phyloP scores from a whole-genome alignment of 306 rosid genomes.

The Morella rubra region DNA sequence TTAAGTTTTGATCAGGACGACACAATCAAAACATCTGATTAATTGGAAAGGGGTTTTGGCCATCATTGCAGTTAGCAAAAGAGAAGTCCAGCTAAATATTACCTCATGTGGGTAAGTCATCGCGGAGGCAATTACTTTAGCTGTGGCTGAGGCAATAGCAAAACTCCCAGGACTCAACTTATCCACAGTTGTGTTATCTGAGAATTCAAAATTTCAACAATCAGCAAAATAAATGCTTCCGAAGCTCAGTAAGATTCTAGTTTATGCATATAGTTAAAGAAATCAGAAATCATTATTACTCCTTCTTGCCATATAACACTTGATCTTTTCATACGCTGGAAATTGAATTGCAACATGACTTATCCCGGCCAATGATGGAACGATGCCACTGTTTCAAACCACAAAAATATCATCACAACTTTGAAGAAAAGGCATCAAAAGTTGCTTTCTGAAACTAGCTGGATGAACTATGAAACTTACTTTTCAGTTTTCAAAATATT shows the following conservation, averaged over 20 bases:
- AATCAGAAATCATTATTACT: slow-evolving; percentile 43
- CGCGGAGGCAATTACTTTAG: slow-evolving; percentile 82
- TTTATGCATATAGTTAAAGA: slow-evolving; percentile 6
- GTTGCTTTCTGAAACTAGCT: background rate
- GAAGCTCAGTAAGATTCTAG: background rate
- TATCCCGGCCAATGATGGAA: slow-evolving; percentile 89
- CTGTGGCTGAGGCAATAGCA: slow-evolving; percentile 73
- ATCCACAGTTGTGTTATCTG: slow-evolving; percentile 78
- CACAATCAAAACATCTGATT: background rate
- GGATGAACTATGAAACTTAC: background rate
- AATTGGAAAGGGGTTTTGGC: background rate
- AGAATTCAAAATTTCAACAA: slow-evolving; percentile 26
- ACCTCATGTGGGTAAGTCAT: slow-evolving; percentile 94
- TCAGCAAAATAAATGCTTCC: slow-evolving; percentile 13
- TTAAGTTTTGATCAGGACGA: slow-evolving; percentile 11
- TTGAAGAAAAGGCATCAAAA: background rate
- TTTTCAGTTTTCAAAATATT: background rate
- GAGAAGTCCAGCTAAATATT: slow-evolving; percentile 14
- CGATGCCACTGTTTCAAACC: slow-evolving; percentile 69
- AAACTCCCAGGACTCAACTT: slow-evolving; percentile 61
- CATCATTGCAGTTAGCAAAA: slow-evolving; percentile 6
- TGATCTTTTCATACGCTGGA: slow-evolving; percentile 84
- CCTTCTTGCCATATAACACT: slow-evolving; percentile 64
- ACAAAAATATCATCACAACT: slow-evolving; percentile 28
- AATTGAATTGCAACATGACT: slow-evolving; percentile 98